Evolutionary conservation across 2,329 filamentous ascomycete species (phyloP).

Genomic region (Cordyceps cateniannulata): DNA sequence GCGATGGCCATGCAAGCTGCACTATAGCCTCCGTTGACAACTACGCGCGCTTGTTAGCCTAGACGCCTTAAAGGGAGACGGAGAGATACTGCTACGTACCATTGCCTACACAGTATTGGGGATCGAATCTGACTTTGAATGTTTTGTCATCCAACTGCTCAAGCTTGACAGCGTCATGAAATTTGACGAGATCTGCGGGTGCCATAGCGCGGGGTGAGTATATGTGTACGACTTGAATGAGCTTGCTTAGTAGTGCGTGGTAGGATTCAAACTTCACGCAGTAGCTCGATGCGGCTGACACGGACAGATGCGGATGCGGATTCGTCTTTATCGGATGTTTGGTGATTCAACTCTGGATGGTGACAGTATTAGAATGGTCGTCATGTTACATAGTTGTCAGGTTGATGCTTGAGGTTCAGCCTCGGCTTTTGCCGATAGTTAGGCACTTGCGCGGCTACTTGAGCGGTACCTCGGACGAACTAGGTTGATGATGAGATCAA

Average conservation of each 20-base stretch:
- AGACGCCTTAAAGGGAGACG: neutral
- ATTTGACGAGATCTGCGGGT: neutral
- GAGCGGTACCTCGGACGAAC: neutral
- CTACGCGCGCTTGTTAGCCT: conserved; percentile 11
- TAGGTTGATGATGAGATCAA: neutral
- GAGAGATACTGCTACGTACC: conserved; percentile 15
- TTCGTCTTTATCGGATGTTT: neutral
- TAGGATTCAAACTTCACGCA: neutral
- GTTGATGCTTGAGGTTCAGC: neutral
- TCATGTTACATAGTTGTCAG: neutral
- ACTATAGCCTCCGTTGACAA: conserved; percentile 37
- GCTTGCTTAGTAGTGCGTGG: neutral
- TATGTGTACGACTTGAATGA: neutral
- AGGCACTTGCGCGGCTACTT: neutral
- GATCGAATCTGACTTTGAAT: conserved; percentile 19
- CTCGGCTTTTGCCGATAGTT: neutral
- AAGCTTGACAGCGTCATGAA: conserved; percentile 17
- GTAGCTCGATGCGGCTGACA: neutral
- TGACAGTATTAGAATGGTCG: neutral
- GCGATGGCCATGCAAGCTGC: conserved; percentile 29
- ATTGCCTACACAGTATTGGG: conserved; percentile 19
- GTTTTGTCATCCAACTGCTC: conserved; percentile 20
- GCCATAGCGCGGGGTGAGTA: neutral
- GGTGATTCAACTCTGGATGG: no score
- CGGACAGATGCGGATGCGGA: neutral